Evolutionary conservation across 495 filamentous ascomycete genomes (phyloP).

Genomic region (Aspergillus affinis): DNA sequence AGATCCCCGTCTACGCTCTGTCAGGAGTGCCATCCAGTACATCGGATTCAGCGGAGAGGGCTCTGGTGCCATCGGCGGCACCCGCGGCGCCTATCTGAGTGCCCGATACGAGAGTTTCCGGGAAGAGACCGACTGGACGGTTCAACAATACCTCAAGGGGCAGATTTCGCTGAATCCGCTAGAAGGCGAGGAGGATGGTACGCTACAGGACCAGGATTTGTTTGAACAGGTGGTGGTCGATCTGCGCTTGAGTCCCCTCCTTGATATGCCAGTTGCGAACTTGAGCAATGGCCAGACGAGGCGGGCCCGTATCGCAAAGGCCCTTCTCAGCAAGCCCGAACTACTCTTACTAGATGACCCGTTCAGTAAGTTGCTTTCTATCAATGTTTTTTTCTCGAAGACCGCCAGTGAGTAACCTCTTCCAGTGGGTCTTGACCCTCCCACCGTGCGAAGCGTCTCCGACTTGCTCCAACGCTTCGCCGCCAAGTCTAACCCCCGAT

Average conservation of each 20-base stretch:
- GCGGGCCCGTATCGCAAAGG: constrained; percentile 82
- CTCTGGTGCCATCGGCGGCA: constrained; percentile 54
- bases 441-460: constrained; percentile 67
- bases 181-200: constrained; percentile 51
- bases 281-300: constrained; percentile 92
- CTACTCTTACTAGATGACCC: constrained; percentile 88
- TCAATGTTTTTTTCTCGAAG: neutral
- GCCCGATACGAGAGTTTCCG: constrained; percentile 88
- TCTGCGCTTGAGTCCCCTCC: constrained; percentile 61
- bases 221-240: constrained; percentile 63
- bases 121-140: constrained; percentile 83
- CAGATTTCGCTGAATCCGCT: constrained; percentile 73
- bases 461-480: constrained; percentile 65
- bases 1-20: constrained; percentile 53
- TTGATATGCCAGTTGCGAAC: constrained; percentile 79
- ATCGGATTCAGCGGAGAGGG: constrained; percentile 73
- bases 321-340: constrained; percentile 74
- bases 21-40: constrained; percentile 70
- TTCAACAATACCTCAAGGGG: constrained; percentile 74
- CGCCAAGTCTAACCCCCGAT: constrained; percentile 59
- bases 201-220: constrained; percentile 38
- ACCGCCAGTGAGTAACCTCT: neutral
- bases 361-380: constrained; percentile 60
- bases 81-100: constrained; percentile 75
- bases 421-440: constrained; percentile 83